Base-by-base conservation (phyloP, 73 alveolate species). In the Tetrahymena thermophila region DNA sequence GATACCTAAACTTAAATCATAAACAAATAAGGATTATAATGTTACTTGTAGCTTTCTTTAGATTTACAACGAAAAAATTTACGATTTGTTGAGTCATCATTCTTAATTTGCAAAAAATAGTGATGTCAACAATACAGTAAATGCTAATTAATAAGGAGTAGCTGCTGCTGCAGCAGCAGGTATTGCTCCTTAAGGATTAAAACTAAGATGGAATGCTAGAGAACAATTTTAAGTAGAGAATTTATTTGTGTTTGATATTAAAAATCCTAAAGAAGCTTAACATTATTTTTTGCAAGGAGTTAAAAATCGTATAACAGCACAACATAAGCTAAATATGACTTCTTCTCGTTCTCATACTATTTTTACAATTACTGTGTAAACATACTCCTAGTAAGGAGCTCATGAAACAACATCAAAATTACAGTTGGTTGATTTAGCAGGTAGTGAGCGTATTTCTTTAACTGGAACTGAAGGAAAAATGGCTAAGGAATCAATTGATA, bases 381-480 rank as follows among this genome's bases (percentile, higher is more conserved):
- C 97, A 56, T 97, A 96, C 34, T 98, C 98, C 35, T 58, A 93
- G 11, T 95, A 96, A 23, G 96, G 98, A 35, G 98, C 97, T 35
- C 99, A 99, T 93, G 98, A 97, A 89, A 96, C 97, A 38, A 94
- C 94, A 35, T 96, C 99, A 34, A 99, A 99, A 95, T 97, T 99
- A 85, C 97, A 98, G 94, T 95, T 99, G 38, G 99, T 99, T 0
- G 99, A 99, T 97, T 96, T 99, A 93, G 99, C 99, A 19, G 99
- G 99, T 21, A 96, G 99, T 93, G 99, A 99, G 93, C 95, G 99
- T 84, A 97, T 97, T 31, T 96, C 99, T 34, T 56, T 95, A 35
- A 98, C 99, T 42, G 99, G 99, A 56, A 98, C 98, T 25, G 98
- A 97, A 97, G 99, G 99, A 31, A 56, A 97, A 37, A 98, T 97